phyloP scores from a whole-genome alignment of 148 eudicot species.

The Camellia japonica region DNA sequence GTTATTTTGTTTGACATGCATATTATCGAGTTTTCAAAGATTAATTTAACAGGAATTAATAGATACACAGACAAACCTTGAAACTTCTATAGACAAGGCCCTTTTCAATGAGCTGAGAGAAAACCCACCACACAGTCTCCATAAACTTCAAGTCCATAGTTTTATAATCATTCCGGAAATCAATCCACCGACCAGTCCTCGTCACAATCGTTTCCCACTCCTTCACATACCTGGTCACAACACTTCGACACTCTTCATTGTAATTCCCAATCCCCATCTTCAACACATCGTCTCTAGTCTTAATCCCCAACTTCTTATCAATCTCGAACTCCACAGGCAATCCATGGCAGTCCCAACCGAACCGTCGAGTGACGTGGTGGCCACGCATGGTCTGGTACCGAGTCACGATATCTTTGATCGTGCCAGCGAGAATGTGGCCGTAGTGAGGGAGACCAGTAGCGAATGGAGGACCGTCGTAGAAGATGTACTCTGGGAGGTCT shows the following conservation, averaged over 20 bases:
- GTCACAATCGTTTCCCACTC: constrained; percentile 87
- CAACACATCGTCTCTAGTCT: constrained; percentile 60
- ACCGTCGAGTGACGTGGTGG: constrained; percentile 83
- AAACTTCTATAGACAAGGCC: constrained; percentile 87
- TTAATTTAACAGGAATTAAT: not conserved
- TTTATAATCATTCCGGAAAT: constrained; percentile 84
- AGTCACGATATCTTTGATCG: constrained; percentile 89
- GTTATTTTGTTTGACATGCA: no score
- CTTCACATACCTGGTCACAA: constrained; percentile 74
- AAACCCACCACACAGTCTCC: constrained; percentile 97
- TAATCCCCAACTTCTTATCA: constrained; percentile 66
- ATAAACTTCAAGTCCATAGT: constrained; percentile 89
- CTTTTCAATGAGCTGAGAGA: constrained; percentile 51
- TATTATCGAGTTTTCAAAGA: no score
- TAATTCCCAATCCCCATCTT: constrained; percentile 85
- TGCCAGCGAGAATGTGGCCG: constrained; percentile 89
- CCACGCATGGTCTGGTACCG: constrained; percentile 83
- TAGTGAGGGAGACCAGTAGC: constrained; percentile 96
- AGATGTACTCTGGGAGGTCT: constrained; percentile 64
- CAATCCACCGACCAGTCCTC: constrained; percentile 90
- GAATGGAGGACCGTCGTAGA: constrained; percentile 94
- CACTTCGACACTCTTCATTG: constrained; percentile 85
- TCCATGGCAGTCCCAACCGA: constrained; percentile 98
- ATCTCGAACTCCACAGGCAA: constrained; percentile 88
- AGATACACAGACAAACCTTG: constrained; percentile 45